Percentiles rank a stretch among this genome's conserved stretches.
Conservation (phyloP, 495 filamentous ascomycete genomes). For the Glutinoglossum americanum region DNA sequence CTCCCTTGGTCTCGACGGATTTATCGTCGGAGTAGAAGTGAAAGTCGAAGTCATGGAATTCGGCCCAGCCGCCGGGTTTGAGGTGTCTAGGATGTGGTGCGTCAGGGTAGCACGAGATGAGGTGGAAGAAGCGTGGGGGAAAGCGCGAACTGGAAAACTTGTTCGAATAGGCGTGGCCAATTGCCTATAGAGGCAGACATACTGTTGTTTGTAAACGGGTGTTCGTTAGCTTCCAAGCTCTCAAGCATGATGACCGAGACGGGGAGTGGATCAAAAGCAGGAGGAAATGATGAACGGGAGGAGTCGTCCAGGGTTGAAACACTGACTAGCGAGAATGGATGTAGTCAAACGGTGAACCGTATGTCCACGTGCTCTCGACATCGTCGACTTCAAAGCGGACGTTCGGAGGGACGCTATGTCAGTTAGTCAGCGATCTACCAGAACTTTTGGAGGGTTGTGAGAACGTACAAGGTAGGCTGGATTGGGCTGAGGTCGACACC, state of each 20-base stretch:
- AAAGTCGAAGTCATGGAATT: constrained; percentile 29
- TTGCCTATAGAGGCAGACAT: constrained; percentile 41
- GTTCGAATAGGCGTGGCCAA: not conserved
- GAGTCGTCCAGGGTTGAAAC: no score
- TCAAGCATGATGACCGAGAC: no score
- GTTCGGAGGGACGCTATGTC: constrained; percentile 4
- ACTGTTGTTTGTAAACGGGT: no score
- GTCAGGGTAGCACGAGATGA: not conserved
- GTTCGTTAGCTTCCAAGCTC: no score
- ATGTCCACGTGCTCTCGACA: not conserved
- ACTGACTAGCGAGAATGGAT: constrained; percentile 89
- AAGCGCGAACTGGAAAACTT: not conserved
- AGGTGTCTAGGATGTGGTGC: constrained; percentile 17
- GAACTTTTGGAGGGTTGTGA: not conserved
- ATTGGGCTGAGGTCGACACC: constrained; percentile 3
- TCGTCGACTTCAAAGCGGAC: constrained; percentile 5
- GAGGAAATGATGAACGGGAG: no score
- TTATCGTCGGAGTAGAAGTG: constrained; percentile 30
- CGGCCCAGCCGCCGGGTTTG: constrained; percentile 36
- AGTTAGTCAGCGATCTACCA: not conserved
- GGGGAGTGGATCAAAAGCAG: no score
- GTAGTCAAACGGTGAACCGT: constrained; percentile 90
- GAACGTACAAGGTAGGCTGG: not conserved
- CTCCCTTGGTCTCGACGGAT: constrained; percentile 22
- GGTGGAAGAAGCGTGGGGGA: no score